These are phyloP conservation scores for Sambucus nigra DNA, from an alignment of 129 eudicot species.

Conservation along the genomic window DNA sequence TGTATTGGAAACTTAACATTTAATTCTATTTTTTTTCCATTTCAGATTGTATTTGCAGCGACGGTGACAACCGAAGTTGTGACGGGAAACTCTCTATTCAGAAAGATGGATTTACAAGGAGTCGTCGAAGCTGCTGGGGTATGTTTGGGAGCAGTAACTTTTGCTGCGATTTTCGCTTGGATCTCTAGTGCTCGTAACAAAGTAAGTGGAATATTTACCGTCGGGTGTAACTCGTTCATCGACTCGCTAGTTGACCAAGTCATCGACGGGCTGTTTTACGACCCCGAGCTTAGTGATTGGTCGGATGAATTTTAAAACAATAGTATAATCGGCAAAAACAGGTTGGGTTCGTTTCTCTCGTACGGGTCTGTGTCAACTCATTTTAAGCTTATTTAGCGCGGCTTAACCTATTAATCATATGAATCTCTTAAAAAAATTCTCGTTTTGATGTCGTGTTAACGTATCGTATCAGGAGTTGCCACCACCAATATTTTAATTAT, in stretches of 20 bases:
- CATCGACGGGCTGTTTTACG: conserved; percentile 79
- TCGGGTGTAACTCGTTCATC: conserved; percentile 74
- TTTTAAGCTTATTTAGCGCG: too few species aligned
- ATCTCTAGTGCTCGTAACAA: conserved; percentile 55
- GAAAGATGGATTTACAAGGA: conserved; percentile 74
- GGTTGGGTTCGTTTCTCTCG: too few species aligned
- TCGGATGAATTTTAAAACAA: conserved; percentile 39
- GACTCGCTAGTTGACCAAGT: conserved; percentile 80
- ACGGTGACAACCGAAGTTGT: conserved; percentile 54
- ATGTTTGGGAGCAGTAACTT: conserved; percentile 49
- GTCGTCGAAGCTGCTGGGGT: conserved; percentile 64
- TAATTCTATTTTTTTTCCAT: too few species aligned
- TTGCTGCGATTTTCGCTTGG: conserved; percentile 79
- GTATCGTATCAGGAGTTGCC: too few species aligned
- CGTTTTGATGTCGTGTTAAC: too few species aligned
- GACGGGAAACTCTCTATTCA: conserved; percentile 77
- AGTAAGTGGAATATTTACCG: conserved; percentile 57
- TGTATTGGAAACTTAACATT: too few species aligned
- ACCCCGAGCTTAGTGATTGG: conserved; percentile 48
- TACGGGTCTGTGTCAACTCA: too few species aligned
- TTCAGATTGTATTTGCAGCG: conserved; percentile 73
- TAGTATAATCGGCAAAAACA: too few species aligned
- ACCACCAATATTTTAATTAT: too few species aligned
- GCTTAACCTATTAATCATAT: too few species aligned
- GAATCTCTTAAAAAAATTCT: too few species aligned